Conservation (phyloP, 805 yeast species). For the Jamesozyma hellenica region DNA sequence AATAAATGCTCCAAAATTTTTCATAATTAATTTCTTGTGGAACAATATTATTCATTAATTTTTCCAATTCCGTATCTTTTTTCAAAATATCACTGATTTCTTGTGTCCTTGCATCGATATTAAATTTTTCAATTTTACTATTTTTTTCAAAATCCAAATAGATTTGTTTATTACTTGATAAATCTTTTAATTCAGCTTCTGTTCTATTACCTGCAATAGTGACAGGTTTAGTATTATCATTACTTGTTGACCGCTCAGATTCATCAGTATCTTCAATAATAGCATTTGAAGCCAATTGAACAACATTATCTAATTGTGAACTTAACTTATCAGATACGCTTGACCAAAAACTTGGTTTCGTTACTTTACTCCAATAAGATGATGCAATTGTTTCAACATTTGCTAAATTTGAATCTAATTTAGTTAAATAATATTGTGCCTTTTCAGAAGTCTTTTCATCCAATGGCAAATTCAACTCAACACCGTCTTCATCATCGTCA, state of each 20-base stretch:
- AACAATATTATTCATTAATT: conserved; percentile 52
- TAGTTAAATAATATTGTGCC: conserved; percentile 59
- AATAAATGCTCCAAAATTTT: conserved; percentile 70
- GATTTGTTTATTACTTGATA: conserved; percentile 41
- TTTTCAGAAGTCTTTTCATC: conserved; percentile 19
- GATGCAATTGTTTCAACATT: conserved; percentile 62
- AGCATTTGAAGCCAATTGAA: conserved; percentile 7
- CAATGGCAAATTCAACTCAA: conserved; percentile 22
- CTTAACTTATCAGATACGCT: conserved; percentile 15
- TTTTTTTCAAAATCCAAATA: conserved; percentile 26
- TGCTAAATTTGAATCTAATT: conserved; percentile 65
- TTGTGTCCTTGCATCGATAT: conserved; percentile 34
- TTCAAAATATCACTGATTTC: conserved; percentile 40
- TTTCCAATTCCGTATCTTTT: conserved; percentile 41
- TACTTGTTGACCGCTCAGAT: no score
- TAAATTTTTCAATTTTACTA: conserved; percentile 8
- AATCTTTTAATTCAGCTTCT: conserved; percentile 50
- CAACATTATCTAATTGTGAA: conserved; percentile 15
- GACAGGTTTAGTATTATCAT: conserved; percentile 12
- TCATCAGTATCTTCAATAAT: conserved; percentile 9
- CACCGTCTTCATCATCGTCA: conserved; percentile 17
- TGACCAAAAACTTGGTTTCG: conserved; percentile 23
- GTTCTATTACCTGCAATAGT: conserved; percentile 42
- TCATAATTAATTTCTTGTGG: conserved; percentile 51
- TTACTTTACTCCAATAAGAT: conserved; percentile 25